These are phyloP conservation scores for Inosperma sp. DNA, from an alignment of 768 basidiomycete genomes.

Conservation along the genomic window DNA sequence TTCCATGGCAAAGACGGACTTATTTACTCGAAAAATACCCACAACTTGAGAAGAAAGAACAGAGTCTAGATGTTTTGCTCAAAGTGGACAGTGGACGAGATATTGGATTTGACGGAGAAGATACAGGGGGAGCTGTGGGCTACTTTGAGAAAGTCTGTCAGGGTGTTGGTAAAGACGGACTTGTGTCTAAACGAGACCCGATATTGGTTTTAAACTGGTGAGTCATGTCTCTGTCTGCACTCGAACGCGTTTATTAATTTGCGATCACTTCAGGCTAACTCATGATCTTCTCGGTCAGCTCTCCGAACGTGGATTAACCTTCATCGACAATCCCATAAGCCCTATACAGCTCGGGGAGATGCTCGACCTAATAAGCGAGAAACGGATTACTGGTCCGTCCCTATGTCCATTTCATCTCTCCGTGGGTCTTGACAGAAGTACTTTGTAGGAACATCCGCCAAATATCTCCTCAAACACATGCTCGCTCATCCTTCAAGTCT, in stretches of 20 bases:
- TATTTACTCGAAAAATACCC: slow-evolving; percentile 49
- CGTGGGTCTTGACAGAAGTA: not conserved
- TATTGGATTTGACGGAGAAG: slow-evolving; percentile 57
- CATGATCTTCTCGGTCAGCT: slow-evolving; percentile 85
- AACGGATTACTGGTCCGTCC: slow-evolving; percentile 62
- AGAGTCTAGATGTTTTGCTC: slow-evolving; percentile 75
- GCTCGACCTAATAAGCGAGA: slow-evolving; percentile 66
- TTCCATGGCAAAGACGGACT: slow-evolving; percentile 59
- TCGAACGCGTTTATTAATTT: not conserved
- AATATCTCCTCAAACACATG: slow-evolving; percentile 68
- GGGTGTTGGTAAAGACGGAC: slow-evolving; percentile 10
- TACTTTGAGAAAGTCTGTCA: slow-evolving; percentile 79
- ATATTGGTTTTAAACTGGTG: slow-evolving; percentile 84
- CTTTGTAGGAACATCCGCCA: slow-evolving; percentile 68
- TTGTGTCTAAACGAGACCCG: slow-evolving; percentile 43
- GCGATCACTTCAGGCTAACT: slow-evolving; percentile 57
- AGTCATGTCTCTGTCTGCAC: slow-evolving; percentile 16
- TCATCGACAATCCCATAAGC: slow-evolving; percentile 57
- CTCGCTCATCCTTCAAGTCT: slow-evolving; percentile 43
- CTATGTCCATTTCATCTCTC: not conserved
- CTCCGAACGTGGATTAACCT: slow-evolving; percentile 47
- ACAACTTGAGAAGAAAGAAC: slow-evolving; percentile 39
- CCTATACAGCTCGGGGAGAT: slow-evolving; percentile 66
- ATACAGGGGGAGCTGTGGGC: slow-evolving; percentile 48
- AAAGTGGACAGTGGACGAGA: slow-evolving; percentile 63